Percentiles rank a stretch among this genome's conserved stretches.
Evolutionary conservation across 345 rosid species (phyloP).

Genomic region (Erodium maritimum): DNA sequence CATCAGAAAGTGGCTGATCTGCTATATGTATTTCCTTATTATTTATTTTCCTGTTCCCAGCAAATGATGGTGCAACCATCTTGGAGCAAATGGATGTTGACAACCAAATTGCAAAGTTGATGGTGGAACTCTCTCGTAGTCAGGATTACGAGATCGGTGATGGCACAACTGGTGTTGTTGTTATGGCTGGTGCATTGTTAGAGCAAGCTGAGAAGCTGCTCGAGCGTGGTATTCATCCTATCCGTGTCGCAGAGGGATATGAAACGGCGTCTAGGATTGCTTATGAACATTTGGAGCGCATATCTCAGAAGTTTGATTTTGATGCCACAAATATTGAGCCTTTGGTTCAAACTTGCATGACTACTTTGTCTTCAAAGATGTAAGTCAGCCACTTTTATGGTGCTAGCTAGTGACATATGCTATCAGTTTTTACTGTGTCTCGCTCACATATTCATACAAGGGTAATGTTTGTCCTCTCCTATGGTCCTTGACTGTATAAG

Average conservation of each 20-base stretch:
- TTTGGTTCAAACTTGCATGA: slow-evolving; percentile 86
- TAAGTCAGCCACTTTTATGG: slow-evolving; percentile 14
- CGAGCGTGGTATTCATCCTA: slow-evolving; percentile 97
- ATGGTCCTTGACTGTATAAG: neutral
- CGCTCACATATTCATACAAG: neutral
- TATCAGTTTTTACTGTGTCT: neutral
- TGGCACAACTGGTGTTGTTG: slow-evolving; percentile 98
- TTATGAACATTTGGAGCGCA: slow-evolving; percentile 62
- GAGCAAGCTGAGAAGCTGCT: slow-evolving; percentile 87
- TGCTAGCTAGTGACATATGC: neutral
- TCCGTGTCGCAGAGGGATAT: slow-evolving; percentile 88
- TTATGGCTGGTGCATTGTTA: slow-evolving; percentile 88
- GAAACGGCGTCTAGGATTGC: slow-evolving; percentile 88
- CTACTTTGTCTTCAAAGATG: slow-evolving; percentile 91
- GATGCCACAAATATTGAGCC: slow-evolving; percentile 50
- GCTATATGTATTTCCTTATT: neutral
- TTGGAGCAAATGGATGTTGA: slow-evolving; percentile 99
- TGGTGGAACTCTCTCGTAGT: slow-evolving; percentile 88
- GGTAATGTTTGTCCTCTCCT: neutral
- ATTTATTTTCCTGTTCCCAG: slow-evolving; percentile 18
- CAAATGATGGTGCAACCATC: slow-evolving; percentile 96
- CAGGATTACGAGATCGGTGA: slow-evolving; percentile 99
- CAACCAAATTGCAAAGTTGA: slow-evolving; percentile 86
- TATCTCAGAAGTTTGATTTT: slow-evolving; percentile 72
- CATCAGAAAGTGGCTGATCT: neutral